Conservation (phyloP, 202 grass and related monocot species). For the Musa balbisiana region DNA sequence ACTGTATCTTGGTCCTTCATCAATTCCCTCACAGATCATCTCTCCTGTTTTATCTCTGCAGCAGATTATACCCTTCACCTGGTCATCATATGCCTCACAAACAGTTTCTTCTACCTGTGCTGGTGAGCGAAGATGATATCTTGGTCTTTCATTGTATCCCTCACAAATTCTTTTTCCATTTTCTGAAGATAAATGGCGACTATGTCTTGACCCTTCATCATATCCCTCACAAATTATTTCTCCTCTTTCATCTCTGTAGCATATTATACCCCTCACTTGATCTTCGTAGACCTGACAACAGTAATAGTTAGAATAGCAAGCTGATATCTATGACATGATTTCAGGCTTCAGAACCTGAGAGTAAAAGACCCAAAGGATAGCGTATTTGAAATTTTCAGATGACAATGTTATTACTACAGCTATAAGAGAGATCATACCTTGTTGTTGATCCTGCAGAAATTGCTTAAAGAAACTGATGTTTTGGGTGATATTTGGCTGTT, state of each 20-base stretch:
- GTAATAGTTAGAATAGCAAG: background rate
- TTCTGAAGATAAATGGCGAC: background rate
- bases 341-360: too few relatives aligned
- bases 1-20: constrained; percentile 9
- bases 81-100: background rate
- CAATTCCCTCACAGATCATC: background rate
- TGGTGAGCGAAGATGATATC: background rate
- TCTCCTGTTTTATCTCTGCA: background rate
- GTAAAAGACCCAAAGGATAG: too few relatives aligned
- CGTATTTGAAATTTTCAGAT: background rate
- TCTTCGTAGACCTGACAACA: background rate
- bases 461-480: constrained; percentile 2
- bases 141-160: background rate
- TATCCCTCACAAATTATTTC: constrained; percentile 7
- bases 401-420: background rate
- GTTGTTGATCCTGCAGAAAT: background rate
- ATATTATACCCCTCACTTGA: background rate
- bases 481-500: background rate
- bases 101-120: background rate
- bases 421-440: background rate
- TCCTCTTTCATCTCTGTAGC: background rate
- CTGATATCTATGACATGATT: too few relatives aligned
- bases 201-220: background rate
- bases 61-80: background rate
- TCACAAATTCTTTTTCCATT: background rate